phyloP scores from a whole-genome alignment of 192 early-diverging fungal genomes.

The Rhizoclosmatium globosum region DNA sequence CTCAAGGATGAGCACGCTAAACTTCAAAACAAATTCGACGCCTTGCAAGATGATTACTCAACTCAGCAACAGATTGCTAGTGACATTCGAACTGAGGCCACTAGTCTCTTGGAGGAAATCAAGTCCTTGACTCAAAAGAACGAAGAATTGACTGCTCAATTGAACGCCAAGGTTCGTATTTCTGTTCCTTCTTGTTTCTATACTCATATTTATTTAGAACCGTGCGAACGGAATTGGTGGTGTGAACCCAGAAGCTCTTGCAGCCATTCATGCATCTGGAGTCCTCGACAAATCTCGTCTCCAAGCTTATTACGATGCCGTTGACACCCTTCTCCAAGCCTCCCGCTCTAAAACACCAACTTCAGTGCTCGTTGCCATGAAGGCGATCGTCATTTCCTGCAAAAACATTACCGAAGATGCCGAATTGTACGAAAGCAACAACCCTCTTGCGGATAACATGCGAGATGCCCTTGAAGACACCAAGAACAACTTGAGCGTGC shows the following conservation, averaged over 20 bases:
- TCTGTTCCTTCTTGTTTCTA: not conserved
- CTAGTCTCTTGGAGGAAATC: slow-evolving; percentile 75
- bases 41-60: slow-evolving; percentile 75
- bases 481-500: slow-evolving; percentile 70
- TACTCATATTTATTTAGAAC: not conserved
- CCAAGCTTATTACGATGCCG: slow-evolving; percentile 79
- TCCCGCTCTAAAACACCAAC: slow-evolving; percentile 78
- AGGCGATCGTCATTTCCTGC: slow-evolving; percentile 82
- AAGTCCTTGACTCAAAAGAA: slow-evolving; percentile 68
- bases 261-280: slow-evolving; percentile 49
- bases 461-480: slow-evolving; percentile 58
- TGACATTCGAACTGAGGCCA: slow-evolving; percentile 75
- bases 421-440: slow-evolving; percentile 63
- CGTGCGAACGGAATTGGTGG: not conserved
- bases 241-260: not conserved
- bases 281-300: slow-evolving; percentile 75
- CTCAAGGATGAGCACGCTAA: slow-evolving; percentile 52
- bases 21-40: slow-evolving; percentile 68
- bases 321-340: slow-evolving; percentile 80
- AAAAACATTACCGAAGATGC: slow-evolving; percentile 85
- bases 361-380: slow-evolving; percentile 83
- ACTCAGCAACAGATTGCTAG: slow-evolving; percentile 77
- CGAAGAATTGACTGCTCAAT: slow-evolving; percentile 62
- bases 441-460: slow-evolving; percentile 57
- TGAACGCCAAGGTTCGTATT: not conserved